Evolutionary conservation across 306 rosid species (phyloP).

Genomic region (Sophora flavescens): DNA sequence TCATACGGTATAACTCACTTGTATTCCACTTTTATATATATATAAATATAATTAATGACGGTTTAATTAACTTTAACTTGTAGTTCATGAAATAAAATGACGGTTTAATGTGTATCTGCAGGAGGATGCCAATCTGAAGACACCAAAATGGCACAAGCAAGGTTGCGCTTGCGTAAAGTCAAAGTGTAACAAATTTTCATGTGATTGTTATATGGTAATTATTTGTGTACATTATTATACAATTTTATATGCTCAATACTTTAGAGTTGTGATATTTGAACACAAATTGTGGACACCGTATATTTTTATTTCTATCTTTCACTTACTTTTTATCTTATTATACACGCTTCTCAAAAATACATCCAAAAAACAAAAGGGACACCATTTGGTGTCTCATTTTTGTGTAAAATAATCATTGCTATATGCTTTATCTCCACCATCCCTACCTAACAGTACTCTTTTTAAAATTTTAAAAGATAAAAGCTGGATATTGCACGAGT

Average conservation of each 20-base stretch:
- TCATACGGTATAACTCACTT: not conserved
- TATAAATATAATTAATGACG: too few species aligned
- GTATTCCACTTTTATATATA: too few species aligned
- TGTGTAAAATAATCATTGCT: too few species aligned
- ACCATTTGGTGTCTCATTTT: too few species aligned
- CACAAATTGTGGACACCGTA: too few species aligned
- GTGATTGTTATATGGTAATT: not conserved
- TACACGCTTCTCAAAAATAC: too few species aligned
- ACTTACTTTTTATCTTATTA: too few species aligned
- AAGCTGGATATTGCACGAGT: slow-evolving; percentile 59
- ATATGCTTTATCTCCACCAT: not conserved
- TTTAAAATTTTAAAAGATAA: slow-evolving; percentile 42
- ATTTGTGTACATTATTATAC: not conserved
- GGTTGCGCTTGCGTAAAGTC: not conserved
- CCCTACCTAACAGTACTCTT: slow-evolving; percentile 10
- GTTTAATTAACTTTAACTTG: too few species aligned
- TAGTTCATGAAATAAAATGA: too few species aligned
- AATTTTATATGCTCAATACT: not conserved
- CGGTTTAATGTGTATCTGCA: not conserved
- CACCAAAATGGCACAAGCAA: not conserved
- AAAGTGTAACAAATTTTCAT: not conserved
- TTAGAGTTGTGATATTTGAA: too few species aligned
- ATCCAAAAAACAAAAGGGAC: too few species aligned
- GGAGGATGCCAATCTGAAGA: not conserved
- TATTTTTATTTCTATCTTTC: too few species aligned